Evolutionary conservation across 495 filamentous ascomycete genomes (phyloP), one percentile per base, ranked within the genome.

Genomic region (Bacidia rubella): DNA sequence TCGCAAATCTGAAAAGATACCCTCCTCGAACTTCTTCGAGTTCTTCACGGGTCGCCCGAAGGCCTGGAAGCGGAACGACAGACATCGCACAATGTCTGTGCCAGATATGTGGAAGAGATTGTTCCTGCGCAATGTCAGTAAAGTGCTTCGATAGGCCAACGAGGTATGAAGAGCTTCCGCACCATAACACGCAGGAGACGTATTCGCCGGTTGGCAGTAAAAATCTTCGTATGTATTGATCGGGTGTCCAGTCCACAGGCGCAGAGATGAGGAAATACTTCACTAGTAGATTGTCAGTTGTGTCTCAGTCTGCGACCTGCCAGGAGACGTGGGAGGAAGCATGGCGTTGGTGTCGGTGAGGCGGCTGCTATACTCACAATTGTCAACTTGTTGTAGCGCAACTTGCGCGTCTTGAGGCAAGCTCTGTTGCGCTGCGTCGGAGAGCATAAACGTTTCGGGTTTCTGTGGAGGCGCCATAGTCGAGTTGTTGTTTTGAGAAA

Each of bases 241-340:
- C 93, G 10, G 81, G 84, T 57, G 83, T 84, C 92, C 92, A 98
- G 74, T 98, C 93, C 48, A 98, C 92, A 24, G 92, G 92, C 27
- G 92, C 92, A 17, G 92, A 97, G 54, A 98, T 89, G 67, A 98
- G 86, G 74, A 98, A 98, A 68, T 97, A 98, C 80, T 98, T 98
- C 64, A 98, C 92, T 98, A 62, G 35, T 45, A 39, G 47, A 26
- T 49, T 40, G 54, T 66, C 54, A 66, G 59, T n/a, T 4, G 25
- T 3, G 10, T 7, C 20, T 22, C 11, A 10, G 9, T 17, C 5
- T 25, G 15, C 0, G 11, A 47, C 19, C 9, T 10, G 1, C 25
- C 4, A 19, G 26, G 29, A n/a, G 10, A 17, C 5, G 26, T 19
- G 22, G 2, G 4, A 10, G 25, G 32, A 17, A 20, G 47, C 25